Base-by-base conservation (phyloP, 176 grass and related monocot species). In the Rhynchospora tenuis region DNA sequence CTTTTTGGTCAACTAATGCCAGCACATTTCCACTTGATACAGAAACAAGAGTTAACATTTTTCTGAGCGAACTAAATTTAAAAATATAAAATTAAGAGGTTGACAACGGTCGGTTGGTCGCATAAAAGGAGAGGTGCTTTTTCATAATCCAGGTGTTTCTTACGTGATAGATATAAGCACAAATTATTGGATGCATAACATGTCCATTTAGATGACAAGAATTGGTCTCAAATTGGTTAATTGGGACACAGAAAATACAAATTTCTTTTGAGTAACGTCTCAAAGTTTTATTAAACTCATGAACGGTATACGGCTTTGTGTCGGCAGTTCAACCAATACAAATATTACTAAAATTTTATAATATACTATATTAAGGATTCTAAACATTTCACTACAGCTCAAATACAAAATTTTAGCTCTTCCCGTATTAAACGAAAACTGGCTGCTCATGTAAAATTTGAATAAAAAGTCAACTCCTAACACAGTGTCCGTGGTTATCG, bases 71-170 rank as follows among this genome's bases (percentile, higher is more conserved):
- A 61, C 20, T 26, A 51, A 3, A 74, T 74, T 9, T 54, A 51
- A 8, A 24, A 76, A 54, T 9, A 28, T 26, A 8, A 24, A 76
- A 54, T 75, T 75, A 76, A 76, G 12, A 68, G 73, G 48, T 54
- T 29, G 73, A 55, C 48, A 76, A 55, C 24, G 48, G 73, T 76
- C 48, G 73, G 48, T 52, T 76, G 73, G 73, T 76, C 45, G 26
- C 46, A 56, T 55, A 23, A 76, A 68, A 68, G 17, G 9, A 55
- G 9, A 16, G 17, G 8, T 7, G 46, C 7, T 55, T 46, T 74
- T 24, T 73, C 44, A 14, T 48, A 73, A 73, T 73, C 10, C 47
- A 29, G 46, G 47, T 20, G 17, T 22, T 17, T 51, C 20, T 28
- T 74, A 42, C 26, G 9, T 0, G 6, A 17, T 68, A 44, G 43